Conservation (phyloP, 2,329 filamentous ascomycete genomes). For the Ophiostoma sp. region DNA sequence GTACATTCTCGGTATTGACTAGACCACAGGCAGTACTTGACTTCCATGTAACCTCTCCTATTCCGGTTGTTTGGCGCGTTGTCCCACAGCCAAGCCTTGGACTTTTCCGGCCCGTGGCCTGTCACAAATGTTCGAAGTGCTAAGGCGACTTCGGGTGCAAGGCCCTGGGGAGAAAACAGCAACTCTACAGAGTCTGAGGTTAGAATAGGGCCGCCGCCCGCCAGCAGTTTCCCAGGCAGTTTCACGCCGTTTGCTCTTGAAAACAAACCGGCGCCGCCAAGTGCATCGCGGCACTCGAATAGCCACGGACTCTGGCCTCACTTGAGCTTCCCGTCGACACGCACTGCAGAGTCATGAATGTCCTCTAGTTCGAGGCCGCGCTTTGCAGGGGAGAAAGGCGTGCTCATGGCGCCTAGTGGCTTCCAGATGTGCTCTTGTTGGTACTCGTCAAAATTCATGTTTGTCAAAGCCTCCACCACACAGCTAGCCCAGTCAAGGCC, state of each 20-base stretch:
- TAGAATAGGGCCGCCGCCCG: background rate
- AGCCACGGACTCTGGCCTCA: background rate
- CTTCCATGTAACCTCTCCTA: conserved; percentile 31
- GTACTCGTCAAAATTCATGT: background rate
- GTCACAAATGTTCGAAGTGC: conserved; percentile 3
- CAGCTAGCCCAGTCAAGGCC: background rate
- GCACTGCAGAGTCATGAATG: background rate
- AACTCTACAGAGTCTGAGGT: background rate
- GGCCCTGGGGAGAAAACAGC: background rate
- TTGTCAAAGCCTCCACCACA: background rate
- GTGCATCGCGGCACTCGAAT: background rate
- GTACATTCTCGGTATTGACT: conserved; percentile 34
- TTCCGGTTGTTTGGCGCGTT: conserved; percentile 30
- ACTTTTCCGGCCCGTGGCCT: background rate
- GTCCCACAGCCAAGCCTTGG: conserved; percentile 1
- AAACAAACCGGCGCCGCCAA: background rate
- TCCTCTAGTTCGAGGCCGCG: background rate
- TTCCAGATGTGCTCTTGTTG: conserved; percentile 4
- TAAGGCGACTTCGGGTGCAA: background rate
- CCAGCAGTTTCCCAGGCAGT: background rate
- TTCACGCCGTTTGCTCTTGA: background rate
- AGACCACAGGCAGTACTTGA: conserved; percentile 40
- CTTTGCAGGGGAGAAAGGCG: background rate
- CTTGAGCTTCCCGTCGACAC: background rate
- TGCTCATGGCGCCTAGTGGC: background rate